Evolutionary conservation across 2,329 filamentous ascomycete genomes (phyloP).

Genomic region (Pseudocercospora crystallina): DNA sequence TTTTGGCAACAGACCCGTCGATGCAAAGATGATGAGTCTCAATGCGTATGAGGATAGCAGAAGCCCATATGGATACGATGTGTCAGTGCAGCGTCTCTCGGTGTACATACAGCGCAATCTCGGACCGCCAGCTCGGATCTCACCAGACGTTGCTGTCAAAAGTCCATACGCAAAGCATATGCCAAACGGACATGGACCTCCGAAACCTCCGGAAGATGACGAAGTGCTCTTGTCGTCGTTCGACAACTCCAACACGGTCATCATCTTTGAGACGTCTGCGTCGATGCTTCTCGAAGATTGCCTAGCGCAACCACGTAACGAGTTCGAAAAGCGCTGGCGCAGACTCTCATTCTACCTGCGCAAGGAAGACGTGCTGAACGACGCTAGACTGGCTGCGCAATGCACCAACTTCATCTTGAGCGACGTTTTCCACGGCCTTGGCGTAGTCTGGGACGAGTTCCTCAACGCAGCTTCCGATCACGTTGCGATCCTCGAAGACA

Average conservation of each 20-base stretch:
- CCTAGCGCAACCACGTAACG: conserved; percentile 50
- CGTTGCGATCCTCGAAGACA: conserved; percentile 51
- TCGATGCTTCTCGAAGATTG: conserved; percentile 51
- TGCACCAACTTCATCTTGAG: conserved; percentile 53
- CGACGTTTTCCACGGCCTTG: conserved; percentile 51
- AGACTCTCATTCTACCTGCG: conserved; percentile 52
- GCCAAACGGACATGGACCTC: background rate
- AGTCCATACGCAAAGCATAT: conserved; percentile 42
- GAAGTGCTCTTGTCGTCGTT: conserved; percentile 29
- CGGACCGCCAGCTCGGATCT: conserved; percentile 35
- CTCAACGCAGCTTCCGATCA: conserved; percentile 49
- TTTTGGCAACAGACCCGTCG: conserved; percentile 14
- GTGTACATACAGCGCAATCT: conserved; percentile 54
- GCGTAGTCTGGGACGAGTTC: conserved; percentile 48
- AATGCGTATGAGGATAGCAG: conserved; percentile 49
- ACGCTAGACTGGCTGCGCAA: conserved; percentile 46
- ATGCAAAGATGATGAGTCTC: conserved; percentile 51
- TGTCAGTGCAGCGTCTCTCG: conserved; percentile 51
- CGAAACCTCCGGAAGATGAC: background rate
- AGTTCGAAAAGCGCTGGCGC: conserved; percentile 55
- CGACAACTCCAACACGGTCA: conserved; percentile 53
- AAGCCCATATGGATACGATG: conserved; percentile 49
- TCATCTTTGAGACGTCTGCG: conserved; percentile 54
- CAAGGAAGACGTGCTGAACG: conserved; percentile 43
- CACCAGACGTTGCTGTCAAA: conserved; percentile 40